Percentiles rank a stretch among this genome's conserved stretches.
phyloP scores from a whole-genome alignment of 2,329 filamentous ascomycete genomes.

The Cryphonectria nitschkei region DNA sequence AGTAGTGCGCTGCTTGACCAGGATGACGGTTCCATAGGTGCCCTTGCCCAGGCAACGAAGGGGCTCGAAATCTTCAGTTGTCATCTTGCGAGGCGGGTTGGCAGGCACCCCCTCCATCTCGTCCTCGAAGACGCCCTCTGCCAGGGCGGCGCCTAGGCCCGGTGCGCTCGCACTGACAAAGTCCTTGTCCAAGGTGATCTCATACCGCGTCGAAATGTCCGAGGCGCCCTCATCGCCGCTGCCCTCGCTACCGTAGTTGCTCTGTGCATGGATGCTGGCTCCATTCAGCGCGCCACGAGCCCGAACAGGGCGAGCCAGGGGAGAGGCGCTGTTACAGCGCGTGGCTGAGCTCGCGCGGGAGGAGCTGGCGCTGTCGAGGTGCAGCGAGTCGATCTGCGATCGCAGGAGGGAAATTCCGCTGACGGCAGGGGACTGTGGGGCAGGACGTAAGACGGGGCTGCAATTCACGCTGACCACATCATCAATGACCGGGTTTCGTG shows the following conservation, averaged over 20 bases:
- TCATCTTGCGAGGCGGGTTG: conserved; percentile 75
- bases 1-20: conserved; percentile 87
- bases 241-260: conserved; percentile 47
- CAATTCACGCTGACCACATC: conserved; percentile 66
- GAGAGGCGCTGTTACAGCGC: conserved; percentile 50
- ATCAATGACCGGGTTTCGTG: conserved; percentile 48
- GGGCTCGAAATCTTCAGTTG: conserved; percentile 85
- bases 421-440: conserved; percentile 53
- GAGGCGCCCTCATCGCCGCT: conserved; percentile 70
- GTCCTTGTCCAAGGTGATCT: conserved; percentile 82
- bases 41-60: conserved; percentile 94
- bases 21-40: conserved; percentile 89
- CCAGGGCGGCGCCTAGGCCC: conserved; percentile 38
- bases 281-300: conserved; percentile 36
- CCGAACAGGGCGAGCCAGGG: conserved; percentile 33
- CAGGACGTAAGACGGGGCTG: conserved; percentile 59
- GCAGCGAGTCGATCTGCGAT: conserved; percentile 78
- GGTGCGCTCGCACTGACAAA: conserved; percentile 73
- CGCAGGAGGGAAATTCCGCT: conserved; percentile 84
- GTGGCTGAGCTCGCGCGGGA: conserved; percentile 59
- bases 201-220: conserved; percentile 77
- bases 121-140: conserved; percentile 39
- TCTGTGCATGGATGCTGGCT: conserved; percentile 58
- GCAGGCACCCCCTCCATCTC: conserved; percentile 59
- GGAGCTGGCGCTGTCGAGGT: conserved; percentile 54